phyloP scores from a whole-genome alignment of 108 stramenopile species.

The Cyclotella sp. region DNA sequence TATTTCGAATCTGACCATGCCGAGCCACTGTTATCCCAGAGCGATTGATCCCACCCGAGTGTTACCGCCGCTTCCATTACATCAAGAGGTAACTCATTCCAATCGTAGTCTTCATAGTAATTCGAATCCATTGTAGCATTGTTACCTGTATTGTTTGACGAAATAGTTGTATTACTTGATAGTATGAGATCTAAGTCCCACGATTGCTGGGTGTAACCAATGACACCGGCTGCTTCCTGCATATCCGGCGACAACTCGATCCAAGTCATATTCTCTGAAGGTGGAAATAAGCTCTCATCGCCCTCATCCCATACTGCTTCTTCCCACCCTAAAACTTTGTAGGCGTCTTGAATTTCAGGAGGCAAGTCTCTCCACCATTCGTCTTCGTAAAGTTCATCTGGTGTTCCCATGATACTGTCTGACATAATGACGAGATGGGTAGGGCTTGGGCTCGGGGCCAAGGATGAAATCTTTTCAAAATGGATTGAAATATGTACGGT shows the following conservation, averaged over 20 bases:
- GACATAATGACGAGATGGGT: too few species aligned
- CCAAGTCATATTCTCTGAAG: not conserved
- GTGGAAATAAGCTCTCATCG: not conserved
- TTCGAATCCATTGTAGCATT: not conserved
- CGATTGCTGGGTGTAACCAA: not conserved
- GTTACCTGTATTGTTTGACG: not conserved
- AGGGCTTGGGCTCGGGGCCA: too few species aligned
- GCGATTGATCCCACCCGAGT: slow-evolving; percentile 39
- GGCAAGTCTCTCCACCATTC: not conserved
- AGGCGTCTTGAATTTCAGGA: slow-evolving; percentile 50
- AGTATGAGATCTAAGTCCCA: not conserved
- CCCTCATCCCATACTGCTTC: slow-evolving; percentile 42
- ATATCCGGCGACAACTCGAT: not conserved
- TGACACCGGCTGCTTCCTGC: not conserved
- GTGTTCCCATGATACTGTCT: not conserved
- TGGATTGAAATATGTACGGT: too few species aligned
- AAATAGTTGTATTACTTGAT: not conserved
- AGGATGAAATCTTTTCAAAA: too few species aligned
- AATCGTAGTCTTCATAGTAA: slow-evolving; percentile 33
- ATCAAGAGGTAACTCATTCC: slow-evolving; percentile 44
- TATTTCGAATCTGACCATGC: slow-evolving; percentile 25
- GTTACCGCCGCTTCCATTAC: slow-evolving; percentile 35
- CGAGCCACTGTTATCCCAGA: slow-evolving; percentile 34
- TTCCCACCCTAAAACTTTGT: slow-evolving; percentile 35
- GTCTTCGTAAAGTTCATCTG: not conserved